Base-by-base conservation (phyloP, 768 basidiomycete genomes). In the Lactarius pseudohatsudake region DNA sequence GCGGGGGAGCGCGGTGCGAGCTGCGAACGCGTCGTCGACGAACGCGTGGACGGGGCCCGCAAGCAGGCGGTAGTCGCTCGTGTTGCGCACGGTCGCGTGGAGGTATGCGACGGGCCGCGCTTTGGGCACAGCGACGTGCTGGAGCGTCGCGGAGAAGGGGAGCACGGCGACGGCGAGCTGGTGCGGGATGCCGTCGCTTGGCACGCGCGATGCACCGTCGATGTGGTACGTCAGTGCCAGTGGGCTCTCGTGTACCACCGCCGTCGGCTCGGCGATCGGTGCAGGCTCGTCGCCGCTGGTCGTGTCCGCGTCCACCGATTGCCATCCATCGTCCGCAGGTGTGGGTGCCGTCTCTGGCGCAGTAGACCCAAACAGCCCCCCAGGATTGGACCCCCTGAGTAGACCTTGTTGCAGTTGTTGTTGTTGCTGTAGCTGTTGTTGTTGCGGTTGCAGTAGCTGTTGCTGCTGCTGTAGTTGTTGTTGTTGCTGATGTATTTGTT, bases 1-100 rank as follows among this genome's bases (percentile, higher is more conserved):
- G 81, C 18, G 82, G 13, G 69, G 69, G 60, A 86, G 82, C 2
- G 72, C 74, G 0, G 85, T 84, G 72, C 79, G 81, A n/a, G 85
- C 82, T 4, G 86, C 84, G 71, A 81, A 85, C 59, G 79, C 78
- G 64, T 85, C 84, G 69, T 87, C 82, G 64, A 86, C 71, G 70
- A 86, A 84, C 30, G 87, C 81, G 64, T 75, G 81, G 45, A 85
- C 81, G 0, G 79, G 76, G 0, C 86, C 87, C 9, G 83, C 77
- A 2, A 89, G 79, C 34, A 88, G 76, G 32, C 81, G 76, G 68
- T 85, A 85, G 60, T 84, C 83, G 72, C 83, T 85, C 54, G 79
- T 82, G 69, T 88, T 88, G 73, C 82, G 81, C 60, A 87, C 81
- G 0, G 34, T 68, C 32, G 69, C 65, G 77, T 73, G 65, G 80